Base-by-base conservation (phyloP, 192 early-diverging fungal genomes). In the Phycomyces nitens region DNA sequence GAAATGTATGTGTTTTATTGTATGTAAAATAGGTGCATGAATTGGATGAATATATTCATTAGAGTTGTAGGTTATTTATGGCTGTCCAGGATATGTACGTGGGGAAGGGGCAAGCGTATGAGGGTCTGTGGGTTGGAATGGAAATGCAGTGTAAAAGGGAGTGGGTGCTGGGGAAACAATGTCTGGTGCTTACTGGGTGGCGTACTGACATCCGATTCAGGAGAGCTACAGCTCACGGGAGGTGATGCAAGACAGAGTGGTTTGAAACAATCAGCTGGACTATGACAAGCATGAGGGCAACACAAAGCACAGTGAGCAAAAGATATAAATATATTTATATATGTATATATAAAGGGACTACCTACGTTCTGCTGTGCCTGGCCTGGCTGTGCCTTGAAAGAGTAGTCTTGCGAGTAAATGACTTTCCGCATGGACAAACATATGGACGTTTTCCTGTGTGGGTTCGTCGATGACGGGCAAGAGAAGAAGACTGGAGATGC, bases 321-420 rank as follows among this genome's bases (percentile, higher is more conserved):
- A 1, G 4, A 12, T 54, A 23, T 54, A 21, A 23, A 14, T 12
- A 54, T 22, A 34, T 34, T 34, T 34, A 34, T 34, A 34, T 34
- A 34, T 34, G 29, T 34, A 7, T 34, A 34, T 34, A 34, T 5
- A 34, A 7, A 34, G 7, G 29, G 29, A 34, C 29, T 34, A 47
- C 44, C 18, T 47, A 47, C 44, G 44, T 54, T n/a, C 18, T 15
- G 42, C 21, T 11, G 55, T 64, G 58, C 40, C 82, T 80, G 34
- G 78, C 71, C 50, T 74, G 70, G 62, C 79, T 72, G 65, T 89
- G 88, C 39, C 87, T 67, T 5, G 85, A 84, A 10, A 89, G 58
- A 6, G 86, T 86, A 10, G 83, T 88, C 29, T 80, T 77, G 11
- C 88, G 73, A 34, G 84, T 89, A 68, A 92, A 94, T 1, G 82